Percentiles rank a stretch among this genome's conserved stretches.
Conservation (phyloP, 2,329 filamentous ascomycete genomes). For the Aspergillus unguis region DNA sequence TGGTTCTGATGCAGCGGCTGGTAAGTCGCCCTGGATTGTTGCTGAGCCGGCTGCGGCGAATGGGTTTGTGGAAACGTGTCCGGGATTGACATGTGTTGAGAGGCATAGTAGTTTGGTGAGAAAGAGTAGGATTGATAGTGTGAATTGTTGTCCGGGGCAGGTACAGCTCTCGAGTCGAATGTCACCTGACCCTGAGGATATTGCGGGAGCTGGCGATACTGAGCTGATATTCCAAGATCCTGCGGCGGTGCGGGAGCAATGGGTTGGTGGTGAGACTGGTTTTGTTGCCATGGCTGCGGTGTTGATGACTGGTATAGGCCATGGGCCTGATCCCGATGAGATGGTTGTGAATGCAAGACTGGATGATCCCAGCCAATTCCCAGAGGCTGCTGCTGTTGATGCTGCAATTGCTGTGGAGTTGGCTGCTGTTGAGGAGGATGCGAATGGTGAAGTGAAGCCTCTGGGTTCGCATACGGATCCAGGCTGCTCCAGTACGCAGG, state of each 20-base stretch:
- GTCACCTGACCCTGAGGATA: slow-evolving; percentile 31
- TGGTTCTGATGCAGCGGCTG: slow-evolving; percentile 19
- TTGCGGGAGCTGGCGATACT: slow-evolving; percentile 31
- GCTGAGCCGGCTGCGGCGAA: slow-evolving; percentile 24
- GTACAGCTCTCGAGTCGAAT: slow-evolving; percentile 29
- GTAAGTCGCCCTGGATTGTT: slow-evolving; percentile 20
- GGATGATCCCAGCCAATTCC: slow-evolving; percentile 39
- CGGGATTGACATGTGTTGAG: slow-evolving; percentile 26
- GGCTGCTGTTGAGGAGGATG: slow-evolving; percentile 23
- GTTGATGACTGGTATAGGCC: slow-evolving; percentile 29
- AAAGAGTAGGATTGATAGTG: slow-evolving; percentile 35
- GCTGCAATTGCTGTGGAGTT: slow-evolving; percentile 20
- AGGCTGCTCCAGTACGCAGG: slow-evolving; percentile 40
- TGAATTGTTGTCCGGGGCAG: slow-evolving; percentile 29
- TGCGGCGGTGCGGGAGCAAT: slow-evolving; percentile 25
- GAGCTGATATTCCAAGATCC: slow-evolving; percentile 25
- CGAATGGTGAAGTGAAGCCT: slow-evolving; percentile 27
- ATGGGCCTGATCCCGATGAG: slow-evolving; percentile 29
- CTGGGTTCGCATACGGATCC: slow-evolving; percentile 29
- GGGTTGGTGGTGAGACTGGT: slow-evolving; percentile 27
- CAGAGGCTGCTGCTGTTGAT: slow-evolving; percentile 25
- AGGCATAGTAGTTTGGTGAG: slow-evolving; percentile 30
- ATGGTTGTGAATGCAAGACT: slow-evolving; percentile 29
- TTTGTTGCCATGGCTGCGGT: slow-evolving; percentile 34
- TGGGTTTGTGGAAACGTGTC: slow-evolving; percentile 28